Evolutionary conservation across 768 basidiomycete species (phyloP).

Genomic region (Suillus cothurnatus): DNA sequence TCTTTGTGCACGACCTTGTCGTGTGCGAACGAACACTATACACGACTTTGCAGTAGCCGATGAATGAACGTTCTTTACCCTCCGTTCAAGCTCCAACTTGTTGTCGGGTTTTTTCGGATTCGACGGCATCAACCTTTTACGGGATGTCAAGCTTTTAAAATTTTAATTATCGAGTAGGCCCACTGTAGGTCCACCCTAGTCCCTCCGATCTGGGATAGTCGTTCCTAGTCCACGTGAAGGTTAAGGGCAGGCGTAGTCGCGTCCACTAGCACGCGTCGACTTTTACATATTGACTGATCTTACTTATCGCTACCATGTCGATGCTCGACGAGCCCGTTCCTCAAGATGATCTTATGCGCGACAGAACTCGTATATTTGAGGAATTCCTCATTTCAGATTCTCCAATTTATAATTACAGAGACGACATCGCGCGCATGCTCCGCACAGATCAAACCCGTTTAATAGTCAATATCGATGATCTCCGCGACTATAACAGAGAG

Average conservation of each 20-base stretch:
- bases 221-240: neutral
- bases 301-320: constrained; percentile 26
- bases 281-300: neutral
- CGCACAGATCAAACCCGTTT: constrained; percentile 83
- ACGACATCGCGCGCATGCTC: constrained; percentile 83
- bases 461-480: constrained; percentile 93
- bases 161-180: no score
- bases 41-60: neutral
- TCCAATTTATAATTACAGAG: constrained; percentile 76
- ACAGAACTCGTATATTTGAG: constrained; percentile 77
- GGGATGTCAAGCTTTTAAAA: no score
- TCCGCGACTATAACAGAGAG: constrained; percentile 90
- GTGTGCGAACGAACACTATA: neutral
- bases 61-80: neutral
- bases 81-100: neutral
- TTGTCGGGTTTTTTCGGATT: no score
- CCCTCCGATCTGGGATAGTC: neutral
- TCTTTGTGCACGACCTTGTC: neutral
- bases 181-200: no score
- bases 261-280: constrained; percentile 27
- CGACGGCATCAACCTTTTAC: no score
- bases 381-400: constrained; percentile 79
- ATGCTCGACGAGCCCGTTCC: constrained; percentile 57
- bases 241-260: constrained; percentile 40
- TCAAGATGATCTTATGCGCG: constrained; percentile 72